Percentiles rank a stretch among this genome's conserved stretches.
Conservation (phyloP, 2,329 filamentous ascomycete species). For the Keithomyces neogunnii region DNA sequence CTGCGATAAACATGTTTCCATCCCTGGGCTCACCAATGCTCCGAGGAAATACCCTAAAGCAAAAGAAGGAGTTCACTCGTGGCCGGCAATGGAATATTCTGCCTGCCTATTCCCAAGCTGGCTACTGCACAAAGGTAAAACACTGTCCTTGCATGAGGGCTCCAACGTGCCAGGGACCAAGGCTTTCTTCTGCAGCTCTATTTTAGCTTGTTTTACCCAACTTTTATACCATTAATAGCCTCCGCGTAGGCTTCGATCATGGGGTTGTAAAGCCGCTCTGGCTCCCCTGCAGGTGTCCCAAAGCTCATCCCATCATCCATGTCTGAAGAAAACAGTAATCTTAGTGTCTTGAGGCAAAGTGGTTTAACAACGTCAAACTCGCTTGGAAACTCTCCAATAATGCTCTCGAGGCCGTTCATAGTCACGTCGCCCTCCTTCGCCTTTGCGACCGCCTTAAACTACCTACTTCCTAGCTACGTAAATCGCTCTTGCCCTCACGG, state of each 20-base stretch:
- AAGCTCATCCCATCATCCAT: background rate
- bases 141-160: too few species aligned
- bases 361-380: background rate
- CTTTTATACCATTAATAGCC: too few species aligned
- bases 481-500: background rate
- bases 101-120: too few species aligned
- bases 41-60: too few species aligned
- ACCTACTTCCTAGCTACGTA: background rate
- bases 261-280: background rate
- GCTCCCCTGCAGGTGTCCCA: constrained; percentile 1
- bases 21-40: too few species aligned
- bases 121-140: too few species aligned
- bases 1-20: too few species aligned
- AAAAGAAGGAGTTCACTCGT: too few species aligned
- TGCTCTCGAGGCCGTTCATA: background rate
- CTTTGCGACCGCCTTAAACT: background rate
- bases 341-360: background rate
- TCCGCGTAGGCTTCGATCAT: background rate
- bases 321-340: background rate
- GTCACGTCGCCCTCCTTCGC: constrained; percentile 2
- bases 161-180: too few species aligned
- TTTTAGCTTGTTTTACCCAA: too few species aligned
- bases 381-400: constrained; percentile 2
- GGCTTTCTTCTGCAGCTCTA: too few species aligned
- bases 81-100: too few species aligned